phyloP scores from a whole-genome alignment of 2,329 filamentous ascomycete species.

The Blumeria graminis region DNA sequence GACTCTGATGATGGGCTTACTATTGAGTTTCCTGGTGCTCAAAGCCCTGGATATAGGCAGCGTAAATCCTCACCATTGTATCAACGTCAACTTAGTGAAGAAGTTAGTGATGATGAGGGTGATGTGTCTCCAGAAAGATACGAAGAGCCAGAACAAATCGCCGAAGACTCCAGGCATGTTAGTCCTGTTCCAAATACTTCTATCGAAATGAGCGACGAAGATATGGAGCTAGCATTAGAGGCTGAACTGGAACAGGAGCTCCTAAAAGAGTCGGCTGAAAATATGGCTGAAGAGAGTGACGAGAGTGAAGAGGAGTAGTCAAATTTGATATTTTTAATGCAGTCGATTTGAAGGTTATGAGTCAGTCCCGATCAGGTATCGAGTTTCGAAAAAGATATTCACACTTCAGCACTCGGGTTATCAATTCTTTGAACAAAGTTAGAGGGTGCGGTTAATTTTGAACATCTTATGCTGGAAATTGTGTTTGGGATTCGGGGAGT shows the following conservation, averaged over 20 bases:
- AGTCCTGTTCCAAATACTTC: constrained; percentile 23
- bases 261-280: constrained; percentile 7
- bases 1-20: constrained; percentile 32
- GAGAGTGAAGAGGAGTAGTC: constrained; percentile 16
- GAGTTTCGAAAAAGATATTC: too few species aligned
- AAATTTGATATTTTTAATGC: neutral
- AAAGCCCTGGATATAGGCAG: constrained; percentile 13
- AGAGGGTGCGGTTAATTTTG: too few species aligned
- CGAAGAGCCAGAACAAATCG: constrained; percentile 15
- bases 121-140: constrained; percentile 24
- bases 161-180: constrained; percentile 22
- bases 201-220: constrained; percentile 12
- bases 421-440: too few species aligned
- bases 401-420: too few species aligned
- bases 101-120: constrained; percentile 17
- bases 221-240: constrained; percentile 14
- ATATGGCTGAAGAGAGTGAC: constrained; percentile 10
- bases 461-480: too few species aligned
- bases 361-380: too few species aligned
- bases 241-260: constrained; percentile 13
- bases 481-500: too few species aligned
- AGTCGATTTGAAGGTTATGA: neutral
- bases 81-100: constrained; percentile 11
- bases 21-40: constrained; percentile 34
- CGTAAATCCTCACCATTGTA: constrained; percentile 11